Percentiles rank a stretch among this genome's conserved stretches.
Evolutionary conservation across 768 basidiomycete species (phyloP).

Genomic region (Agrocybe pediades): DNA sequence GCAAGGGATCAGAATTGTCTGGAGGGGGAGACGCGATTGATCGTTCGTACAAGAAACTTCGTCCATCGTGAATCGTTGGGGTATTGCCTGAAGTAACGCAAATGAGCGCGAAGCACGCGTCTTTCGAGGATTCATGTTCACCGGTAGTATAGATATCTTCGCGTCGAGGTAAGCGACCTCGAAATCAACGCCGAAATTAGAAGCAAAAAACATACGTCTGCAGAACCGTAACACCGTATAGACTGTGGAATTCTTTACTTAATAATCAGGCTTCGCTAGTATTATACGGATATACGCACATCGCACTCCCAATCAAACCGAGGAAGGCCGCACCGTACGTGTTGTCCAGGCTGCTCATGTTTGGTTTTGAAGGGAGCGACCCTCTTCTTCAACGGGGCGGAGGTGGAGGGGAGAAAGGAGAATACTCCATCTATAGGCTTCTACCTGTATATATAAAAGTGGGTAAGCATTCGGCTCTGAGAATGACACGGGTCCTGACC

Average conservation of each 20-base stretch:
- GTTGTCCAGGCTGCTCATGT: slow-evolving; percentile 57
- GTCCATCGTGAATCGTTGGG: slow-evolving; percentile 38
- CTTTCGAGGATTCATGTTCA: slow-evolving; percentile 10
- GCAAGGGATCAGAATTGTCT: background rate
- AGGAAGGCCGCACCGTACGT: slow-evolving; percentile 49
- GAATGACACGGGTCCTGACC: slow-evolving; percentile 1
- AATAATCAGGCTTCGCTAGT: no score
- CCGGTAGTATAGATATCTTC: slow-evolving; percentile 46
- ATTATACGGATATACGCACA: slow-evolving; percentile 33
- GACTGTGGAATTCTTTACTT: slow-evolving; percentile 25
- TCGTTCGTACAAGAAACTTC: slow-evolving; percentile 39
- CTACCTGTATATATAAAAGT: slow-evolving; percentile 11
- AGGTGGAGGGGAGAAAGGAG: slow-evolving; percentile 10
- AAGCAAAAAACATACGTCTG: slow-evolving; percentile 34
- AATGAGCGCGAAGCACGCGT: background rate
- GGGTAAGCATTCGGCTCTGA: background rate
- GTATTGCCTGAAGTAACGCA: slow-evolving; percentile 32
- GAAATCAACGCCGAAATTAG: background rate
- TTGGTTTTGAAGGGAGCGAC: slow-evolving; percentile 27
- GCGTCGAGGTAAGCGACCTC: slow-evolving; percentile 2
- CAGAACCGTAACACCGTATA: slow-evolving; percentile 50
- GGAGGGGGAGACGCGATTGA: background rate
- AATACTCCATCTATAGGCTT: slow-evolving; percentile 2
- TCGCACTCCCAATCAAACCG: slow-evolving; percentile 43
- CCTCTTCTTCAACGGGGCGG: slow-evolving; percentile 4